Evolutionary conservation across 2,329 filamentous ascomycete genomes (phyloP).

Genomic region (Neonectria faginata): DNA sequence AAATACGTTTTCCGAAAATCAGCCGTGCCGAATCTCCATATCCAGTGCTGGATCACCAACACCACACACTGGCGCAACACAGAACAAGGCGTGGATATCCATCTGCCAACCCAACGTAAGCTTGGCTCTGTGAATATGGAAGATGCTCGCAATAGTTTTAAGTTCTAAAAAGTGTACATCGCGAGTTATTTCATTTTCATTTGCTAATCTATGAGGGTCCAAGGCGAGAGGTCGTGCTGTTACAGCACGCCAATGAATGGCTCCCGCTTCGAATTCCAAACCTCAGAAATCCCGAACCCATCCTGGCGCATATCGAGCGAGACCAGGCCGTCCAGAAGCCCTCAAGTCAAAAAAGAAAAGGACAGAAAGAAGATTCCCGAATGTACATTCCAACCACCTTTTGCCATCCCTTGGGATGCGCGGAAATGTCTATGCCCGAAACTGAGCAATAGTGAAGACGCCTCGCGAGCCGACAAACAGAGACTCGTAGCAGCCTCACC

Average conservation of each 20-base stretch:
- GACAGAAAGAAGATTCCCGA: conserved; percentile 8
- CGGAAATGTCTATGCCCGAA: background rate
- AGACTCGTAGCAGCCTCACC: conserved; percentile 10
- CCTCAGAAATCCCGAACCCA: conserved; percentile 17
- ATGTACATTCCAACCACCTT: conserved; percentile 28
- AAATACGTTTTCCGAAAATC: conserved; percentile 27
- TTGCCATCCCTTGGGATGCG: conserved; percentile 14
- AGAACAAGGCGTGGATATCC: background rate
- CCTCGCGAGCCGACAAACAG: conserved; percentile 7
- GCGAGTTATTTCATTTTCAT: conserved; percentile 33
- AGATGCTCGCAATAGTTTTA: no score
- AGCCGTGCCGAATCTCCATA: conserved; percentile 1
- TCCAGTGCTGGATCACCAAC: background rate
- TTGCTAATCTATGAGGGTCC: conserved; percentile 28
- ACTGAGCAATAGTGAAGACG: conserved; percentile 1
- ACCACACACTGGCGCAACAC: background rate
- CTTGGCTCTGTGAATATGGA: no score
- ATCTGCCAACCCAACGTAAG: no score
- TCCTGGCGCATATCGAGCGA: conserved; percentile 20
- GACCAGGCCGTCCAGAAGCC: conserved; percentile 12
- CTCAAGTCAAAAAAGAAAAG: conserved; percentile 19
- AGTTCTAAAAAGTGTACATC: no score
- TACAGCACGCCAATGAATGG: conserved; percentile 15
- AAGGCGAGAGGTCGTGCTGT: conserved; percentile 24
- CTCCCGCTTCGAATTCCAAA: conserved; percentile 23